Base-by-base conservation (phyloP, 352 stramenopile species). In the Blastocystis sp. region DNA sequence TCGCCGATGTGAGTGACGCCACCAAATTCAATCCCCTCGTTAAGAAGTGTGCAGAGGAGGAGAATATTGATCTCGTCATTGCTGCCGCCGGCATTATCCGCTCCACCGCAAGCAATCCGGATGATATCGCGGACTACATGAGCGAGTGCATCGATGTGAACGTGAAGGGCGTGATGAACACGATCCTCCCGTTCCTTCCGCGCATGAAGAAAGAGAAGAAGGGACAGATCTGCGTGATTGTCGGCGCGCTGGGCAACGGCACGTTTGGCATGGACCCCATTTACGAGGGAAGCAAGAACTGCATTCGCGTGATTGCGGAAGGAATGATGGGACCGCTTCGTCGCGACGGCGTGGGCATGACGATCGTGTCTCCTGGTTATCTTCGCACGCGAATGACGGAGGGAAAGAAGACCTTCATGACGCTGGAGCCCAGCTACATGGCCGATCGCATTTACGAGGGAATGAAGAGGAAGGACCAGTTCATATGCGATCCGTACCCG, bases 151-250 rank as follows among this genome's bases (percentile, higher is more conserved):
- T 80, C n/a, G 70, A 62, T 80, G 59, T 67, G 50, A 80, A 80
- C 71, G 45, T 80, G n/a, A 67, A 80, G 50, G 70, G 70, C 19
- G 70, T 80, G 26, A 39, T 80, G 50, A 80, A 80, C 45, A 80
- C 70, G 6, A 80, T 80, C 35, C 26, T 80, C 24, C 70, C 70
- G 19, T 62, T 67, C 59, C 12, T 80, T n/a, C 50, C 50, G 13
- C 76, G 71, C 24, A 80, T 80, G 70, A 80, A 81, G n/a, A 21
- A 55, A 21, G 67, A 24, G 37, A 37, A 37, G 29, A 59, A 21
- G 19, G 67, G 39, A 55, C 67, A 60, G n/a, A 29, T 78, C 2
- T 78, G 67, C 50, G 35, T 78, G 16, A 74, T 74, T 39, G 63
- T 74, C 24, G 63, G 63, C 37, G 63, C 63, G 26, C 63, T 74